A percentile compares a stretch with the other conserved stretches of the same genome.
Conservation (phyloP, 345 rosid genomes). For the Eucalyptus polyanthemos region DNA sequence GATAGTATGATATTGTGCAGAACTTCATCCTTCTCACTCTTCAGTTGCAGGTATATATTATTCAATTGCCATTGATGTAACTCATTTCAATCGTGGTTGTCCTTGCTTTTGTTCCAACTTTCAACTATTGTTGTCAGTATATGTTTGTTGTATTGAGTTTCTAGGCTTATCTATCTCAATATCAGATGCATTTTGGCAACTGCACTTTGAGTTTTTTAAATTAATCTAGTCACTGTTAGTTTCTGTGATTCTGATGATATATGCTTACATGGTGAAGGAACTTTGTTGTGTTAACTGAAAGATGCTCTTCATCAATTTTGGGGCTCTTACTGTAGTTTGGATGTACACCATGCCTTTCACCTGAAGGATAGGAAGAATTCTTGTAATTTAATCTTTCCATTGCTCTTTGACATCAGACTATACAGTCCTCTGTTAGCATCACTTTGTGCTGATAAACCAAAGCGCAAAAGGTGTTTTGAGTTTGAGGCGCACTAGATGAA, state of each 20-base stretch:
- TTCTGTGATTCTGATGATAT: not conserved
- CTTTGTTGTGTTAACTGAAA: not conserved
- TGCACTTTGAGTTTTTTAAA: too few species aligned
- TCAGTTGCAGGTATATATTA: conserved; percentile 36
- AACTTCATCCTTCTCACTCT: conserved; percentile 38
- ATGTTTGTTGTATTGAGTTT: not conserved
- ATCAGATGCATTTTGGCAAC: too few species aligned
- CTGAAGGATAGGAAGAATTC: not conserved
- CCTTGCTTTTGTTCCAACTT: not conserved
- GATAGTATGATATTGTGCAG: conserved; percentile 38
- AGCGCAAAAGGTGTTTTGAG: not conserved
- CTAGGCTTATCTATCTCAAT: not conserved
- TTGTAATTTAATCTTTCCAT: not conserved
- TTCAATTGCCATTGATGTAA: not conserved
- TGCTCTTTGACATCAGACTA: not conserved
- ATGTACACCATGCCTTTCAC: not conserved
- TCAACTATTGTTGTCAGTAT: not conserved
- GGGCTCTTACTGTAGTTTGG: not conserved
- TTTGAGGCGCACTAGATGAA: not conserved
- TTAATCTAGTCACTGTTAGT: not conserved
- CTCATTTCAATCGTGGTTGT: not conserved
- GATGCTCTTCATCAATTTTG: not conserved
- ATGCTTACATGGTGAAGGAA: not conserved
- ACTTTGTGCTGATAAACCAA: not conserved
- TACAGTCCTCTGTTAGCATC: not conserved